Evolutionary conservation across 108 stramenopile genomes (phyloP), one percentile per base, ranked within the genome.

Genomic region (Phaeodactylum tricornutum): DNA sequence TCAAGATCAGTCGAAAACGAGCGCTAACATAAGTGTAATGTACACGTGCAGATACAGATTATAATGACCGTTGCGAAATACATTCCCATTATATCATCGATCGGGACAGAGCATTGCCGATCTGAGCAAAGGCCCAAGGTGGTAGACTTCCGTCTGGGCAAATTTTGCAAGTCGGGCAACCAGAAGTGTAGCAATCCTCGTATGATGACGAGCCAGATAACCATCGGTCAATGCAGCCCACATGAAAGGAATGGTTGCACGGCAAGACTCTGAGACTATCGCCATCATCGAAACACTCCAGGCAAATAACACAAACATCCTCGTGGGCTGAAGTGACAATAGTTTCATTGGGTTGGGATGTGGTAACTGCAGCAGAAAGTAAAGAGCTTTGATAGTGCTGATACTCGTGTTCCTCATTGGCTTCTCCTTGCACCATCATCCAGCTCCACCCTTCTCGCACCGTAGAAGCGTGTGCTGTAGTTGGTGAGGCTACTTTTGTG

Each of bases 171-270:
- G 70, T 86, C 1, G 84, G 80, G 55, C 84, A 86, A 23, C 84
- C 80, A 29, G 52, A 59, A 2, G 72, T 74, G 20, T 50, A 48
- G 44, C 77, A 75, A 30, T 83, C 74, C 30, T 71, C 68, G 25
- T 48, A 44, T 14, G 67, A 69, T 21, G 59, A 55, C 11, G 72
- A 64, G 31, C 69, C 71, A 11, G 69, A 63, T 8, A 90, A 50
- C 84, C 84, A 86, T 9, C 66, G 68, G 44, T 84, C 84, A 44
- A 91, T 87, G 57, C 88, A 93, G 3, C 75, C 67, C 17, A 55
- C 63, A 51, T 93, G 92, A 59, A 93, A 93, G 4, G 59, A 54
- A 57, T 93, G 92, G 15, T 74, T 35, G 53, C 92, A 93, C 1
- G 88, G 87, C 44, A 93, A 63, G 9, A 88, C 79, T 34, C 87